These are phyloP conservation scores for Coccomyxa sp. DNA, from an alignment of 139 green algal genomes.

Conservation along the genomic window DNA sequence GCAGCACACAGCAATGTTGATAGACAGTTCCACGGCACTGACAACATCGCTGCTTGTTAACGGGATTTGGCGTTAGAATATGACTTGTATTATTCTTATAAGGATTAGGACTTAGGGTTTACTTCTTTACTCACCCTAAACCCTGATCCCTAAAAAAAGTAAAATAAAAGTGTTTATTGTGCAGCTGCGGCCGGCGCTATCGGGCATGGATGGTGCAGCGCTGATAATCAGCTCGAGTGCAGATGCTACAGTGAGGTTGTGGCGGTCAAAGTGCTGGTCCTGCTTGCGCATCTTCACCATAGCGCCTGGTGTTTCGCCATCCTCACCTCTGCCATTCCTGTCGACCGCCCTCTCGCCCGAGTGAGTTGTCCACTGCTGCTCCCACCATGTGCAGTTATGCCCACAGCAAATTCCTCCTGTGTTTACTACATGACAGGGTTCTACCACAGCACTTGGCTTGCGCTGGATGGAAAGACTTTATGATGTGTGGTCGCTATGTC, in stretches of 20 bases:
- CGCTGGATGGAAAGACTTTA: too few species aligned
- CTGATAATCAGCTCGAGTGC: conserved; percentile 68
- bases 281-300: conserved; percentile 44
- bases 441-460: background rate
- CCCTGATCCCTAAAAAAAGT: too few species aligned
- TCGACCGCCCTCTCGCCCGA: conserved; percentile 17
- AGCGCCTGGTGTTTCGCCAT: background rate
- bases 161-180: too few species aligned
- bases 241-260: conserved; percentile 78
- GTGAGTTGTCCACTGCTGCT: conserved; percentile 3
- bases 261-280: conserved; percentile 45
- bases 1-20: too few species aligned
- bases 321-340: conserved; percentile 1
- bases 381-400: background rate
- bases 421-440: background rate
- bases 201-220: background rate
- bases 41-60: too few species aligned
- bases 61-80: too few species aligned
- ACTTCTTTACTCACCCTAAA: too few species aligned
- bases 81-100: too few species aligned
- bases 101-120: too few species aligned
- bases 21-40: too few species aligned
- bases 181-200: background rate
- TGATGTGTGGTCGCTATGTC: background rate
- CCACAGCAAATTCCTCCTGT: background rate